Conservation (phyloP, 2,329 filamentous ascomycete species). For the Fusarium nelsonii region DNA sequence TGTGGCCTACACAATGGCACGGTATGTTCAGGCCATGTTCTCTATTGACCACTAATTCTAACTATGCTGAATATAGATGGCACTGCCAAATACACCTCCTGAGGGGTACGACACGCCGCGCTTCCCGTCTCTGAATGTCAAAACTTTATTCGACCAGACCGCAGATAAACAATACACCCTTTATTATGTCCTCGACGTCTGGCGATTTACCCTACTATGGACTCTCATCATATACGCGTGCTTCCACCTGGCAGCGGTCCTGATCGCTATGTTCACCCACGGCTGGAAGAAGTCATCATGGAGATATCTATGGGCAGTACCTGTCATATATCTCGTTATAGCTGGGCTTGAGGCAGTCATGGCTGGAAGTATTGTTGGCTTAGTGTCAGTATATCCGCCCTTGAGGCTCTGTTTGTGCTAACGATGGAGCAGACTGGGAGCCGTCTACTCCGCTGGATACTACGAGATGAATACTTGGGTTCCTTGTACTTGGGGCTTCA, state of each 20-base stretch:
- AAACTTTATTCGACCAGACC: slow-evolving; percentile 61
- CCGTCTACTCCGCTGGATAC: slow-evolving; percentile 83
- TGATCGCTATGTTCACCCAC: slow-evolving; percentile 80
- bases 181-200: slow-evolving; percentile 81
- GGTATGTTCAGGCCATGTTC: slow-evolving; percentile 20
- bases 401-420: slow-evolving; percentile 12
- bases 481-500: slow-evolving; percentile 87
- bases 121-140: slow-evolving; percentile 88
- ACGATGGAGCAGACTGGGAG: slow-evolving; percentile 71
- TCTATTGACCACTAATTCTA: slow-evolving; percentile 4
- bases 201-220: slow-evolving; percentile 90
- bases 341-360: slow-evolving; percentile 82
- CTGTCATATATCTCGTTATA: slow-evolving; percentile 76
- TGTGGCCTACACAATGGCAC: slow-evolving; percentile 41
- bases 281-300: slow-evolving; percentile 67
- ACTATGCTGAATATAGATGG: slow-evolving; percentile 42
- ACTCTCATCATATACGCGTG: slow-evolving; percentile 82
- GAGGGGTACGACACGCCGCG: slow-evolving; percentile 72
- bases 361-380: slow-evolving; percentile 83
- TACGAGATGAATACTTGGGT: slow-evolving; percentile 97
- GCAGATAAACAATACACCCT: slow-evolving; percentile 67
- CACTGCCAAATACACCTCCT: slow-evolving; percentile 54
- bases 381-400: slow-evolving; percentile 70
- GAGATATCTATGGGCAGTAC: slow-evolving; percentile 78
- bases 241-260: slow-evolving; percentile 79